Evolutionary conservation across 1,139 yeast genomes (phyloP).

Genomic region (Waltiozyma sp.): DNA sequence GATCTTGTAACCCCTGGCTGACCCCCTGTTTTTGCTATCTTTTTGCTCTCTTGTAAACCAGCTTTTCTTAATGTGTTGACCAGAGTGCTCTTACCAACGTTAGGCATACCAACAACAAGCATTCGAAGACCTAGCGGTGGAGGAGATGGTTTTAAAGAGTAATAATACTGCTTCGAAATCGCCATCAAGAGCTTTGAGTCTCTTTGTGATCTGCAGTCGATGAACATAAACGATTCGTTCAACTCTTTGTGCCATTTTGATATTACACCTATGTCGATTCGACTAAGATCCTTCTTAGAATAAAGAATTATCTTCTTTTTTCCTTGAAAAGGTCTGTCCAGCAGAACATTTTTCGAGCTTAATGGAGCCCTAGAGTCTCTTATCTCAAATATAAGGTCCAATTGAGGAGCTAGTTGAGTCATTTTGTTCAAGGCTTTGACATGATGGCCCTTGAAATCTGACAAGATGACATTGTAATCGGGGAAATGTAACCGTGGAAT

Average conservation of each 20-base stretch:
- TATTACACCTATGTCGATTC: constrained; percentile 23
- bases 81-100: constrained; percentile 93
- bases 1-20: constrained; percentile 85
- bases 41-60: constrained; percentile 24
- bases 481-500: constrained; percentile 46
- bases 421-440: constrained; percentile 65
- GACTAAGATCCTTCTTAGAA: constrained; percentile 48
- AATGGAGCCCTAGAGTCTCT: constrained; percentile 87
- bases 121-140: constrained; percentile 77
- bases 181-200: constrained; percentile 46
- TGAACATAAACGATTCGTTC: constrained; percentile 43
- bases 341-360: constrained; percentile 69
- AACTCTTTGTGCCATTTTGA: constrained; percentile 41
- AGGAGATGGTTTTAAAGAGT: constrained; percentile 37
- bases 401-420: constrained; percentile 63
- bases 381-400: constrained; percentile 73
- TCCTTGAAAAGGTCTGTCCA: constrained; percentile 46
- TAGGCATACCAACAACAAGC: constrained; percentile 90
- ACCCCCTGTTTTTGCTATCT: constrained; percentile 80
- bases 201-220: constrained; percentile 44
- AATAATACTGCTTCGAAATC: constrained; percentile 33
- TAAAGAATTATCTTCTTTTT: constrained; percentile 47
- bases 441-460: constrained; percentile 91
- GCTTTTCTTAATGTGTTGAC: constrained; percentile 62
- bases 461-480: constrained; percentile 50